A percentile compares a stretch with the other conserved stretches of the same genome.
phyloP scores from a whole-genome alignment of 1,284 basidiomycete genomes.

The Paramarasmius palmivorus region DNA sequence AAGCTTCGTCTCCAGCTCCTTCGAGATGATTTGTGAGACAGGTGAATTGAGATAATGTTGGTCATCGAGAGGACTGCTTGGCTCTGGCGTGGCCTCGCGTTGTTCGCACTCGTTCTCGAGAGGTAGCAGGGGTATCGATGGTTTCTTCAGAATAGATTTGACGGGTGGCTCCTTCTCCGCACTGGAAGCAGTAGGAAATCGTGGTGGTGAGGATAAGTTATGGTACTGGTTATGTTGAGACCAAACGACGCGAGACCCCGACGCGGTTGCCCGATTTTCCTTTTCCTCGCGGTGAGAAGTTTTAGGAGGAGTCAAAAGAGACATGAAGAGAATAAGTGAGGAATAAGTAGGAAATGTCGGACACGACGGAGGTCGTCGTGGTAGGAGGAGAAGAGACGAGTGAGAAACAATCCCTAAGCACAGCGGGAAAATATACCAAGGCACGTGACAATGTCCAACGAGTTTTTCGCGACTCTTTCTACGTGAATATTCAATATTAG shows the following conservation, averaged over 20 bases:
- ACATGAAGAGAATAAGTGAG: conserved; percentile 27
- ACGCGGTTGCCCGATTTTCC: conserved; percentile 39
- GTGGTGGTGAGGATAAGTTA: conserved; percentile 39
- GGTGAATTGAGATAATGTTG: conserved; percentile 62
- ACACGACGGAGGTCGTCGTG: not conserved
- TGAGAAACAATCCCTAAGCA: too few species aligned
- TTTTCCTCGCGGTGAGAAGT: conserved; percentile 53
- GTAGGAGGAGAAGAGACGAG: too few species aligned
- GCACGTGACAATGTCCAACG: too few species aligned
- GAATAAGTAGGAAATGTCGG: not conserved
- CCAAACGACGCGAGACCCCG: conserved; percentile 55
- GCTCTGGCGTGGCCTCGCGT: conserved; percentile 71
- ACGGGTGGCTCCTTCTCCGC: conserved; percentile 40
- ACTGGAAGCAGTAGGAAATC: conserved; percentile 33
- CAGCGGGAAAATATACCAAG: too few species aligned
- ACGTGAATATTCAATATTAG: too few species aligned
- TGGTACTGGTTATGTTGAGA: conserved; percentile 57
- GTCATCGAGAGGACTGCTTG: conserved; percentile 63
- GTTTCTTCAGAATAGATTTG: conserved; percentile 68
- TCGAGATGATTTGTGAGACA: conserved; percentile 55
- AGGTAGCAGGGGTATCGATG: conserved; percentile 29
- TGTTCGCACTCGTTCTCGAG: conserved; percentile 40
- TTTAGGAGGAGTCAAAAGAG: conserved; percentile 63
- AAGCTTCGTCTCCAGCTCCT: conserved; percentile 37
- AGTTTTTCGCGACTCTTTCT: too few species aligned